A percentile compares a stretch with the other conserved stretches of the same genome.
Conservation (phyloP, 192 early-diverging fungal genomes). For the Cladochytrium replicatum region DNA sequence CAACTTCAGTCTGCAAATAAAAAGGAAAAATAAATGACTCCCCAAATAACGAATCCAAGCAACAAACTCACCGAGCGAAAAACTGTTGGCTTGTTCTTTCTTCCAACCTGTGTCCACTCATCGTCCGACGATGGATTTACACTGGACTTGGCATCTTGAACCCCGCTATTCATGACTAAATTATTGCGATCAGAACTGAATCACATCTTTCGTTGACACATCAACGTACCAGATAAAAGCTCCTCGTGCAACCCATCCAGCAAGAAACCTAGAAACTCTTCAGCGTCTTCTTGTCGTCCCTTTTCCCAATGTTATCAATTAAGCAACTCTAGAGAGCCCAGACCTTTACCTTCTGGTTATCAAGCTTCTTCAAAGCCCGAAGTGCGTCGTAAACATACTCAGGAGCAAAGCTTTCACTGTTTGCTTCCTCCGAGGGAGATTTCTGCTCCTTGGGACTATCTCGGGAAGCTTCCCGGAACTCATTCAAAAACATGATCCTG, state of each 20-base stretch:
- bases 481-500: conserved; percentile 52
- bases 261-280: conserved; percentile 90
- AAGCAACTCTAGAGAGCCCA: conserved; percentile 10
- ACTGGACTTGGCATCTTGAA: background rate
- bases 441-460: conserved; percentile 9
- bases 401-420: conserved; percentile 79
- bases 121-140: conserved; percentile 11
- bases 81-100: conserved; percentile 62
- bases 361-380: conserved; percentile 62
- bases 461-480: conserved; percentile 34
- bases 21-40: background rate
- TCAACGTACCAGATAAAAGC: conserved; percentile 19
- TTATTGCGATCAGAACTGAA: background rate
- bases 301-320: conserved; percentile 15
- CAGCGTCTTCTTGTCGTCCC: conserved; percentile 94
- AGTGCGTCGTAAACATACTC: conserved; percentile 90
- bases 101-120: conserved; percentile 86
- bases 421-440: conserved; percentile 24
- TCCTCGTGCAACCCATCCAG: conserved; percentile 95
- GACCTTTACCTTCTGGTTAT: conserved; percentile 56
- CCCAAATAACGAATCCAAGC: background rate
- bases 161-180: background rate
- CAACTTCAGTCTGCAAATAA: conserved; percentile 41
- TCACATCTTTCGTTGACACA: background rate
- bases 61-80: conserved; percentile 39